phyloP scores from a whole-genome alignment of 495 filamentous ascomycete species.

The Penicillium coffeae region DNA sequence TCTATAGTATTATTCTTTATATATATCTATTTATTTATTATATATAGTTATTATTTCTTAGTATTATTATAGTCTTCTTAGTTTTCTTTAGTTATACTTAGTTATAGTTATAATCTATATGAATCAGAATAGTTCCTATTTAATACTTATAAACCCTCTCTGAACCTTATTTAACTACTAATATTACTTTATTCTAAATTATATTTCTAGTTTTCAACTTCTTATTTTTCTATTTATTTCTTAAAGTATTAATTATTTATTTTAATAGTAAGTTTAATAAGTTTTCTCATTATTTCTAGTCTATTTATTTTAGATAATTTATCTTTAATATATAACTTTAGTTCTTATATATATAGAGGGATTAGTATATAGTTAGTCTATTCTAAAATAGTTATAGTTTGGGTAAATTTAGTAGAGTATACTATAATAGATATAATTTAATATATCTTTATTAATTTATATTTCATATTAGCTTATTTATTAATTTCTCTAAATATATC shows the following conservation, averaged over 20 bases:
- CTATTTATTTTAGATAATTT: not conserved
- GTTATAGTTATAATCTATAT: not conserved
- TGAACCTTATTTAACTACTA: not conserved
- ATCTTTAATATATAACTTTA: not conserved
- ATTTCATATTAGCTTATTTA: not conserved
- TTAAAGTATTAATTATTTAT: not conserved
- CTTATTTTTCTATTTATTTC: not conserved
- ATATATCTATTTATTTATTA: no score
- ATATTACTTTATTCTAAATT: not conserved
- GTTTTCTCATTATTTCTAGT: not conserved
- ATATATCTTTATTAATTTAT: not conserved
- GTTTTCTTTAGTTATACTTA: no score
- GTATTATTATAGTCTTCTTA: no score
- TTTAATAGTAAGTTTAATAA: not conserved
- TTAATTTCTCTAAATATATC: not conserved
- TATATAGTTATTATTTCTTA: no score
- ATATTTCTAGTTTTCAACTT: not conserved
- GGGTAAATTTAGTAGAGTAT: not conserved
- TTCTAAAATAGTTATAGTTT: not conserved
- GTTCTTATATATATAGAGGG: not conserved
- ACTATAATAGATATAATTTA: not conserved
- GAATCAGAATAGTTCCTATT: not conserved
- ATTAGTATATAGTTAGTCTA: not conserved
- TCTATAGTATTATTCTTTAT: no score
- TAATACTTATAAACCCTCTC: not conserved